Conservation (phyloP, 306 rosid species). For the Lathyrus tuberosus region DNA sequence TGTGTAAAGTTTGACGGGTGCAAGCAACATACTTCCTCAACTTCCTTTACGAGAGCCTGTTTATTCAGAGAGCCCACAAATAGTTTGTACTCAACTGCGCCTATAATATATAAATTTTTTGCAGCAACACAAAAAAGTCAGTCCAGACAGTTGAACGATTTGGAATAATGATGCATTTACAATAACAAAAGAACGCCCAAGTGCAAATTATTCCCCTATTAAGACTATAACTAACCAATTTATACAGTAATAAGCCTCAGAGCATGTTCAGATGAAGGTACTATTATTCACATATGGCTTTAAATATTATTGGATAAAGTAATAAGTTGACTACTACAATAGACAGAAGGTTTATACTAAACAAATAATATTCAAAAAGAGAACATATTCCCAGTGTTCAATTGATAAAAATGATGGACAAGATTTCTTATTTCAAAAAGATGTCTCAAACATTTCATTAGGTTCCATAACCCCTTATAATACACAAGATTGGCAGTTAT, state of each 20-base stretch:
- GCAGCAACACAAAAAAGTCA: conserved; percentile 44
- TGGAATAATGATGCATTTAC: neutral
- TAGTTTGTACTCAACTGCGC: conserved; percentile 95
- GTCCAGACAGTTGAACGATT: conserved; percentile 27
- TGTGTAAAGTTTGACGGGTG: conserved; percentile 35
- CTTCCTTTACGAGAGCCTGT: conserved; percentile 85
- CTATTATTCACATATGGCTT: conserved; percentile 5
- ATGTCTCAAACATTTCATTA: conserved; percentile 21
- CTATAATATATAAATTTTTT: conserved; percentile 49
- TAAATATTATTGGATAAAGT: conserved; percentile 4
- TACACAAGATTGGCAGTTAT: conserved; percentile 12
- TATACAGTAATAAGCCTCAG: conserved; percentile 6
- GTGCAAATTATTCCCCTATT: conserved; percentile 17
- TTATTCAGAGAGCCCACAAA: conserved; percentile 95
- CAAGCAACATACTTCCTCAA: conserved; percentile 76
- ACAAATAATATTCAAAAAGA: conserved; percentile 2
- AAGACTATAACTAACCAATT: conserved; percentile 19
- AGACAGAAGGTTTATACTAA: conserved; percentile 25
- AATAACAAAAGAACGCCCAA: conserved; percentile 9
- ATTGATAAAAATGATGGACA: too few species aligned
- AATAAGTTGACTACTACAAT: conserved; percentile 15
- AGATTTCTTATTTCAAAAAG: neutral
- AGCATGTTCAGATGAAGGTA: conserved; percentile 25
- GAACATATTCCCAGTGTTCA: neutral
- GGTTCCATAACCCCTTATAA: conserved; percentile 17